Percentiles rank a stretch among this genome's conserved stretches.
Conservation (phyloP, 148 eudicot genomes). For the Salicornia ramosissima region DNA sequence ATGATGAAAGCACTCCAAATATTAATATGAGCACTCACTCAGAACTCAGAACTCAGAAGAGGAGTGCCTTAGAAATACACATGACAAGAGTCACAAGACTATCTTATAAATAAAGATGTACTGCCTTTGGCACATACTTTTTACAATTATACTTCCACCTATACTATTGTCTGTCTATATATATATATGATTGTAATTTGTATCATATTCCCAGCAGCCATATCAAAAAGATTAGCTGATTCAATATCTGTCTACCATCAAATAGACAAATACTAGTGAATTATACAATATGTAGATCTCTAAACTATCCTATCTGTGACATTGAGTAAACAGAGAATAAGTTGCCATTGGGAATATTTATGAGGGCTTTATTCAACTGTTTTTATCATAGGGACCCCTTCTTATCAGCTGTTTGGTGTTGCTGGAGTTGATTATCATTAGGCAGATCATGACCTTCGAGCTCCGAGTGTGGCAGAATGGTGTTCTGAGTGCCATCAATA, state of each 20-base stretch:
- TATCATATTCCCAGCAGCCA: constrained; percentile 4
- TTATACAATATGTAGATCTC: not conserved
- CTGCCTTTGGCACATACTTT: constrained; percentile 31
- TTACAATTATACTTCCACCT: constrained; percentile 9
- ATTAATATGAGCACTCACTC: too few relatives aligned
- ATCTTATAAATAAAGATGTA: constrained; percentile 14
- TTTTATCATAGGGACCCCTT: constrained; percentile 13
- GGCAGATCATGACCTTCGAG: constrained; percentile 21
- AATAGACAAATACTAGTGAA: not conserved
- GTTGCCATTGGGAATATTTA: not conserved
- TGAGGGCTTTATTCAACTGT: not conserved
- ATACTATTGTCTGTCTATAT: too few relatives aligned
- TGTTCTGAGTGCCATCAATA: constrained; percentile 32
- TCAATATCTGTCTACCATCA: not conserved
- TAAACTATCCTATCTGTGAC: too few relatives aligned
- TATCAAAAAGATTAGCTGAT: constrained; percentile 10
- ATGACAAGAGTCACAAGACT: not conserved
- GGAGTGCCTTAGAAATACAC: too few relatives aligned
- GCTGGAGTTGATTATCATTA: constrained; percentile 15
- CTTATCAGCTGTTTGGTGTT: constrained; percentile 10
- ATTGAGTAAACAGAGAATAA: not conserved
- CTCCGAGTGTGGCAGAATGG: constrained; percentile 27
- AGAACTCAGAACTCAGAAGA: too few relatives aligned
- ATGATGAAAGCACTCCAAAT: too few relatives aligned
- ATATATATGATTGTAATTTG: not conserved